Evolutionary conservation across 768 basidiomycete species (phyloP), one percentile per base, ranked within the genome.

Genomic region (Boletellus sp.): DNA sequence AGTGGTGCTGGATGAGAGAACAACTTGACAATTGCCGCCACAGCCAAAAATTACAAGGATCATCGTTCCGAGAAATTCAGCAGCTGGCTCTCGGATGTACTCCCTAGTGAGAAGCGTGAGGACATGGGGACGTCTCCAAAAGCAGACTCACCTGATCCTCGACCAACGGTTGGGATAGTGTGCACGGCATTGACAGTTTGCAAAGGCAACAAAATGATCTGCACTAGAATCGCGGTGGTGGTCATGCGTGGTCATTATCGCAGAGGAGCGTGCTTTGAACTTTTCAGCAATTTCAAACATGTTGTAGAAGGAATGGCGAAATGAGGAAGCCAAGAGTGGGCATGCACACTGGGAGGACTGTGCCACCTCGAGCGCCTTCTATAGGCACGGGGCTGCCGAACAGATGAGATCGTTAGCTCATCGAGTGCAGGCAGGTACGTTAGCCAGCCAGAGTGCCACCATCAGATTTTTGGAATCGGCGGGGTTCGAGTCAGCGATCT

Each of bases 61-160:
- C 59, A 76, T 76, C 8, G 76, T 73, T 17, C 83, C 84, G 36
- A 84, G 58, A 55, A 85, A 83, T 63, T 86, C 84, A 16, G 82
- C 85, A 24, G 74, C 75, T 16, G 81, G 77, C 64, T 87, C 84
- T 51, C 78, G 72, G 35, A 85, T 60, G 38, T 62, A 59, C 48
- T 72, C 66, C 26, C 81, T 79, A n/a, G n/a, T 6, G 15, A 22
- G 33, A 45, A 20, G 23, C 7, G n/a, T 61, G 39, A 63, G 44
- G n/a, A 45, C 10, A 38, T 3, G 3, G 1, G 36, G 15, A 43
- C n/a, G 34, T 10, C 0, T 12, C 17, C 26, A 47, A 37, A 20
- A 17, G 2, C 16, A 16, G 36, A 48, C 56, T 34, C 58, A 83
- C 83, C 82, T 76, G 47, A 76, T 74, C 53, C 58, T 73, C n/a